Conservation (phyloP, 495 filamentous ascomycete species). For the Lichenothelia convexa region DNA sequence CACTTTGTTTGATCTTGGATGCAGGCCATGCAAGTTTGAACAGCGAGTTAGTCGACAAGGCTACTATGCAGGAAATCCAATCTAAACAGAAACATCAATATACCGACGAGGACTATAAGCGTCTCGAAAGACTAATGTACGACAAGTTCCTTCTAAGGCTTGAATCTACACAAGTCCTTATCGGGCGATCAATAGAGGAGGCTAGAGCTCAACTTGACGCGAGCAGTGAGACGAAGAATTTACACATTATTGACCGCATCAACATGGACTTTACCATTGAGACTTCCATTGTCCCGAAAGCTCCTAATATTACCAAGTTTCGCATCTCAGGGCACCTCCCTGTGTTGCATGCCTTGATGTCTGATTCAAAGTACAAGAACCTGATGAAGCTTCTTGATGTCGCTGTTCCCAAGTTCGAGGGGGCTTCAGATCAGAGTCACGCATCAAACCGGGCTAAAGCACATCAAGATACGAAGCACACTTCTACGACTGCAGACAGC, state of each 20-base stretch:
- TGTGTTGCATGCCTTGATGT: conserved; percentile 76
- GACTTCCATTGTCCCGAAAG: conserved; percentile 83
- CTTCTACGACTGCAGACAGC: conserved; percentile 7
- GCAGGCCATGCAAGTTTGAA: conserved; percentile 88
- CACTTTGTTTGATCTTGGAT: conserved; percentile 82
- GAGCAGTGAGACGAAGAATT: conserved; percentile 46
- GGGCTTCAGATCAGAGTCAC: conserved; percentile 24
- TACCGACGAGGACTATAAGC: conserved; percentile 72
- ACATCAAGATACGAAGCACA: too few species aligned
- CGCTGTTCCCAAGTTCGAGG: conserved; percentile 70
- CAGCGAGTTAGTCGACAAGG: conserved; percentile 81
- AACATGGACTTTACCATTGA: conserved; percentile 90
- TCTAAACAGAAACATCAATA: conserved; percentile 77
- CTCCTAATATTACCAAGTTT: conserved; percentile 81
- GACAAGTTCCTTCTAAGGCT: conserved; percentile 87
- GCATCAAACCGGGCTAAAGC: conserved; percentile 8
- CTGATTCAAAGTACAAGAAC: conserved; percentile 88
- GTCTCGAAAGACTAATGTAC: conserved; percentile 80
- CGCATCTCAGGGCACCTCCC: conserved; percentile 81
- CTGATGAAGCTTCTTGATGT: conserved; percentile 93
- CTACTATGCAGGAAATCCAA: conserved; percentile 73
- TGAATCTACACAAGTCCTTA: conserved; percentile 82
- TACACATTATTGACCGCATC: conserved; percentile 90
- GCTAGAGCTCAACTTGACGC: conserved; percentile 68
- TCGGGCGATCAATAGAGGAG: conserved; percentile 83